Evolutionary conservation across 202 grass and related monocot genomes (phyloP).

Genomic region (Bolboschoenoplectus hybrid): DNA sequence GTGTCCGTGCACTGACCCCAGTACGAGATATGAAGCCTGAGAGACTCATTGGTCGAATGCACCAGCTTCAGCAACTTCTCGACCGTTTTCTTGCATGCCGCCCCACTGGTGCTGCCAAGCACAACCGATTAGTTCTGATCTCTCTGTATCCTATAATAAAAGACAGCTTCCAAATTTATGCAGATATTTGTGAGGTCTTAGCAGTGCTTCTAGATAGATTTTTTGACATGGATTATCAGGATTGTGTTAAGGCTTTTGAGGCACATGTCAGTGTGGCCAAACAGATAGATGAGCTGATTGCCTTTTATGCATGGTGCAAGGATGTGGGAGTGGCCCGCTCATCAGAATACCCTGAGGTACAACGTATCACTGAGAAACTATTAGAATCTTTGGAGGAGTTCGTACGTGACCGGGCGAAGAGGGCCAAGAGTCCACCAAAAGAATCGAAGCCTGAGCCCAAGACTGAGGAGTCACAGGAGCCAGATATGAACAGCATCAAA

Average conservation of each 20-base stretch:
- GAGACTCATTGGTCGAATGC: constrained; percentile 42
- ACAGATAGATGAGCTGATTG: constrained; percentile 60
- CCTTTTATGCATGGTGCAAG: constrained; percentile 68
- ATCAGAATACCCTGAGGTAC: constrained; percentile 61
- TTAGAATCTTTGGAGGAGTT: constrained; percentile 77
- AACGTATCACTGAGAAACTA: constrained; percentile 56
- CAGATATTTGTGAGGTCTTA: constrained; percentile 52
- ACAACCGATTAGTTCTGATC: constrained; percentile 47
- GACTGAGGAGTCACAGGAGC: constrained; percentile 24
- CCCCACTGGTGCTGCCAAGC: constrained; percentile 45
- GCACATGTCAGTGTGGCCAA: constrained; percentile 57
- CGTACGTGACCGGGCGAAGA: constrained; percentile 50
- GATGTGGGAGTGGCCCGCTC: constrained; percentile 51
- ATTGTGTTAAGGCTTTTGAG: constrained; percentile 70
- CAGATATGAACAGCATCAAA: constrained; percentile 63
- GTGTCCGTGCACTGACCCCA: constrained; percentile 27
- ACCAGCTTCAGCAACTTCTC: constrained; percentile 51
- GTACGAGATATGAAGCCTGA: constrained; percentile 53
- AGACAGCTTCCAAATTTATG: constrained; percentile 61
- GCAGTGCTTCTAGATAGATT: constrained; percentile 64
- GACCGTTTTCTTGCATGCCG: constrained; percentile 59
- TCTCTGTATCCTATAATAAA: constrained; percentile 43
- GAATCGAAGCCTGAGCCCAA: constrained; percentile 31
- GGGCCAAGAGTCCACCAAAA: constrained; percentile 36
- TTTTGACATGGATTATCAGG: constrained; percentile 81